These are phyloP conservation scores for Dothistroma septosporum DNA, from an alignment of 2,329 filamentous ascomycete species.

Conservation along the genomic window DNA sequence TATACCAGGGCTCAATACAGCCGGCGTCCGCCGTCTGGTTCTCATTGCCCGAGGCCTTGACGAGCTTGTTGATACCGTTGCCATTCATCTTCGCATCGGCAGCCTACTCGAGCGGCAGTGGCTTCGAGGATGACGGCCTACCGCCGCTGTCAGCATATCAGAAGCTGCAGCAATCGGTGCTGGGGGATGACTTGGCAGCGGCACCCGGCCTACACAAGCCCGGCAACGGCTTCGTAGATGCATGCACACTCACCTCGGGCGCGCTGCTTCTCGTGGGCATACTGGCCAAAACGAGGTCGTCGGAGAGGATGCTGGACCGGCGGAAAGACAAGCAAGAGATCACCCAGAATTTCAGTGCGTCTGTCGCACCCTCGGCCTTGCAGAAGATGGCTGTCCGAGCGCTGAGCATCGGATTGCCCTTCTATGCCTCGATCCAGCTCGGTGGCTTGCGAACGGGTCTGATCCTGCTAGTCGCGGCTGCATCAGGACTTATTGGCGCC, in stretches of 20 bases:
- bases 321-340: constrained; percentile 28
- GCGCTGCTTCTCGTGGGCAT: constrained; percentile 45
- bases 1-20: constrained; percentile 20
- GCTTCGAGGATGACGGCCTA: constrained; percentile 23
- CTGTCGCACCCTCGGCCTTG: constrained; percentile 15
- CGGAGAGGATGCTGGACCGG: constrained; percentile 30
- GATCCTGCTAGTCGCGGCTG: constrained; percentile 45
- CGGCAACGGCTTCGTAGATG: constrained; percentile 38
- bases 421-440: constrained; percentile 54
- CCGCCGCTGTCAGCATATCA: constrained; percentile 32
- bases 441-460: constrained; percentile 53
- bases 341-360: constrained; percentile 7
- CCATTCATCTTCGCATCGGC: constrained; percentile 48
- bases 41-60: constrained; percentile 46
- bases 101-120: constrained; percentile 38
- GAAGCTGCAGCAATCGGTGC: constrained; percentile 27
- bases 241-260: constrained; percentile 45
- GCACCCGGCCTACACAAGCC: constrained; percentile 9
- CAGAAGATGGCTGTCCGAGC: constrained; percentile 23
- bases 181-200: constrained; percentile 16
- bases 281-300: constrained; percentile 34
- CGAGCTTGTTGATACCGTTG: constrained; percentile 48
- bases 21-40: constrained; percentile 27
- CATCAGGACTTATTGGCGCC: constrained; percentile 42
- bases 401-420: constrained; percentile 43